Percentiles rank a stretch among this genome's conserved stretches.
Conservation (phyloP, 106 monocot species). For the Allium fistulosum region DNA sequence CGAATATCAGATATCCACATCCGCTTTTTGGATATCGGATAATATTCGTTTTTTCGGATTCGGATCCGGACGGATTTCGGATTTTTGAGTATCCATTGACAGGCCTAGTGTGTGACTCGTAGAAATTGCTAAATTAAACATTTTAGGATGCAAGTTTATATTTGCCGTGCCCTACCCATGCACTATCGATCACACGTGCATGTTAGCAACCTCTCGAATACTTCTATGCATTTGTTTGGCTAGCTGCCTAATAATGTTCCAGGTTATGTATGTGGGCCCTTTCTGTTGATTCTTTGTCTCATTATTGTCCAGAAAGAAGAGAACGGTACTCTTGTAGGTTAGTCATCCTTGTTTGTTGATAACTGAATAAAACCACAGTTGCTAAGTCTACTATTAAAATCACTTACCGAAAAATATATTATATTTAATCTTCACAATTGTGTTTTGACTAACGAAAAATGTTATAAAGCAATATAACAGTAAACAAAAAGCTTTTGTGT, state of each 20-base stretch:
- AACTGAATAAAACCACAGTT: background rate
- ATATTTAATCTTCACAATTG: too few relatives aligned
- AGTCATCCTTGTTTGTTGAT: slow-evolving; percentile 18
- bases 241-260: slow-evolving; percentile 10
- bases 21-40: too few relatives aligned
- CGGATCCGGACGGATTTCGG: too few relatives aligned
- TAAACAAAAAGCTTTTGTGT: too few relatives aligned
- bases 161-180: background rate
- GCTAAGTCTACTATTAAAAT: too few relatives aligned
- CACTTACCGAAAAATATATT: too few relatives aligned
- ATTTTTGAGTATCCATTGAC: too few relatives aligned
- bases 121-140: background rate
- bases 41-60: too few relatives aligned
- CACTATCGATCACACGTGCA: background rate
- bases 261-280: slow-evolving; percentile 80
- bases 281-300: slow-evolving; percentile 45
- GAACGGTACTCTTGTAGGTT: slow-evolving; percentile 82
- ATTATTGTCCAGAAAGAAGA: slow-evolving; percentile 62
- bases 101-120: background rate
- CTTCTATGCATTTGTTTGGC: background rate
- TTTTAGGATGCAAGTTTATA: background rate
- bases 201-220: too few relatives aligned
- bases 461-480: too few relatives aligned
- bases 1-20: too few relatives aligned
- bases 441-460: too few relatives aligned